A percentile compares a stretch with the other conserved stretches of the same genome.
These are phyloP conservation scores for Geotrichum siamense DNA, from an alignment of 1,139 yeast species.

Conservation along the genomic window DNA sequence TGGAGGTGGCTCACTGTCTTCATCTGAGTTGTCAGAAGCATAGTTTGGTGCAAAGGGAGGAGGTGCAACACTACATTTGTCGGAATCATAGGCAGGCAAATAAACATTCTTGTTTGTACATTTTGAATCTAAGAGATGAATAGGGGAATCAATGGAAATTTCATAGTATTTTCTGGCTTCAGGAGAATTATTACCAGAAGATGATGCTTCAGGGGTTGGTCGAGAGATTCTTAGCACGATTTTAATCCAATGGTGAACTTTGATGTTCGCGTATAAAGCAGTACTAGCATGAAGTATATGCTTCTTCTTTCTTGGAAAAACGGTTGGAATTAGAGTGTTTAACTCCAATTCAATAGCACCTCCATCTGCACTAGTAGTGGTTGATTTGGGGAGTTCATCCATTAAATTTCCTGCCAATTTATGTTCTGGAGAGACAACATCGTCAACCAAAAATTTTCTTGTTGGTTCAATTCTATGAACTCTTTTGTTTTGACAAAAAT, in stretches of 20 bases:
- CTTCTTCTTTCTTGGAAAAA: conserved; percentile 39
- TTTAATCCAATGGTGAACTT: conserved; percentile 91
- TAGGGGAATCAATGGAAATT: conserved; percentile 85
- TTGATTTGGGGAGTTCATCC: conserved; percentile 32
- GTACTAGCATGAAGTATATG: conserved; percentile 73
- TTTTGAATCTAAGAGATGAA: conserved; percentile 56
- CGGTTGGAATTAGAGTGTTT: conserved; percentile 73
- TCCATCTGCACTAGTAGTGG: conserved; percentile 23
- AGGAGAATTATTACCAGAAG: conserved; percentile 26
- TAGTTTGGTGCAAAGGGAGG: conserved; percentile 1
- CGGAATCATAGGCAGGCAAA: conserved; percentile 29
- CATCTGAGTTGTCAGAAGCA: not conserved
- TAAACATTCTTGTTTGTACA: conserved; percentile 34
- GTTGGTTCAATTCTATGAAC: conserved; percentile 91
- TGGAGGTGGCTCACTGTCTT: conserved; percentile 3
- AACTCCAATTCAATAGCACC: conserved; percentile 60
- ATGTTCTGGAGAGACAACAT: conserved; percentile 58
- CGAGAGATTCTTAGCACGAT: conserved; percentile 72
- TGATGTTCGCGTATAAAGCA: conserved; percentile 56
- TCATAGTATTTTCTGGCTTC: conserved; percentile 78
- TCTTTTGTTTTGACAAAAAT: conserved; percentile 73
- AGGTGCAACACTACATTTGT: not conserved
- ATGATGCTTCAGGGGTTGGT: conserved; percentile 38
- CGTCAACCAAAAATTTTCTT: conserved; percentile 69
- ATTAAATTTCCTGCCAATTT: conserved; percentile 38